Percentiles rank a stretch among this genome's conserved stretches.
Evolutionary conservation across 257 asterid genomes (phyloP).

Genomic region (Fraxinus quadrangulata): DNA sequence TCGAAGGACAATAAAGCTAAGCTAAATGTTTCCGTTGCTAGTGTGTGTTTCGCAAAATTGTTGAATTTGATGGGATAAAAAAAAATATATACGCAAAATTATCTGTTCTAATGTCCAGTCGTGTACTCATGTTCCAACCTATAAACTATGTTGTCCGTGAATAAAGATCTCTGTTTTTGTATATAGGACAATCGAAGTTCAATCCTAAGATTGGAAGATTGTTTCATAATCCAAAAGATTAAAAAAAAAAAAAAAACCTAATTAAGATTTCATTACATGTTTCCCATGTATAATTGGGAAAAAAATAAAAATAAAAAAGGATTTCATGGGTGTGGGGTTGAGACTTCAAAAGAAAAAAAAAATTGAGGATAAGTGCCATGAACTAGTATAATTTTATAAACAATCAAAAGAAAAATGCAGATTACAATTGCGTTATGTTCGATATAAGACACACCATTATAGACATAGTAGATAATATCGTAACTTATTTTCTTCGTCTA

Average conservation of each 20-base stretch:
- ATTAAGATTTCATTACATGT: not conserved
- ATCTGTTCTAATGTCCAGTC: too few relatives aligned
- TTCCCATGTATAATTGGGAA: not conserved
- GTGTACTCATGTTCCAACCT: too few relatives aligned
- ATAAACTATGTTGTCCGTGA: not conserved
- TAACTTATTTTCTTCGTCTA: not conserved
- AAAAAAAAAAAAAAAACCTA: not conserved
- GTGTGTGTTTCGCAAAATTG: not conserved
- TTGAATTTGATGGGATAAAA: too few relatives aligned
- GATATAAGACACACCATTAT: not conserved
- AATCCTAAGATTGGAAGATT: not conserved
- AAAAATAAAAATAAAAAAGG: too few relatives aligned
- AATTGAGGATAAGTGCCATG: not conserved
- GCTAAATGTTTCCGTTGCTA: not conserved
- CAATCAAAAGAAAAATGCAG: not conserved
- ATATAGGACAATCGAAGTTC: too few relatives aligned
- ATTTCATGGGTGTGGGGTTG: too few relatives aligned
- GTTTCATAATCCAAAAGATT: not conserved
- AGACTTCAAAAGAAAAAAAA: not conserved
- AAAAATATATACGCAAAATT: too few relatives aligned
- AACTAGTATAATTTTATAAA: not conserved
- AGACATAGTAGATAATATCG: not conserved
- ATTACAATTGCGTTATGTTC: not conserved
- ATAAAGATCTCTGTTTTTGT: not conserved
- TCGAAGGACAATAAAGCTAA: not conserved